Evolutionary conservation across 2,329 filamentous ascomycete genomes (phyloP).

Genomic region (Verticillium longisporum): DNA sequence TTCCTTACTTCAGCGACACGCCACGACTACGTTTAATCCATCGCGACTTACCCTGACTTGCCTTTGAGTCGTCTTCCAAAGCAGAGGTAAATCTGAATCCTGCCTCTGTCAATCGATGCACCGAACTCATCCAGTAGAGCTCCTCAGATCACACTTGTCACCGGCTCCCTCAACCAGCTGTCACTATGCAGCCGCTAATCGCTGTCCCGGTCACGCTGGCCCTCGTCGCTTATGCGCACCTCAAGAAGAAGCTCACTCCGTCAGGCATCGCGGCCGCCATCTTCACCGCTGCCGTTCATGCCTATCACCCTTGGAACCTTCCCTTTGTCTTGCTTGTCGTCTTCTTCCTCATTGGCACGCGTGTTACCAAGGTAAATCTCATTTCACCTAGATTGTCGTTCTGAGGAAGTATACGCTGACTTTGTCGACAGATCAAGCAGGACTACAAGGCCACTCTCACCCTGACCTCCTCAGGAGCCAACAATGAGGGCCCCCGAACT

Average conservation of each 20-base stretch:
- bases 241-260: conserved; percentile 58
- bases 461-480: conserved; percentile 65
- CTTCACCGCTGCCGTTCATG: conserved; percentile 48
- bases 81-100: background rate
- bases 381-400: background rate
- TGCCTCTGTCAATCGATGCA: background rate
- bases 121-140: background rate
- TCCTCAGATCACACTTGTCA: background rate
- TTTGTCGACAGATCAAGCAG: conserved; percentile 64
- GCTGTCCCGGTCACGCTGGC: conserved; percentile 51
- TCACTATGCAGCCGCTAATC: conserved; percentile 3
- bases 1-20: background rate
- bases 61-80: background rate
- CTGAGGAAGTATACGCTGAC: background rate
- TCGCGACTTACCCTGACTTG: background rate
- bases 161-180: background rate
- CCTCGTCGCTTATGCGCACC: conserved; percentile 62
- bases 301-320: conserved; percentile 87
- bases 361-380: conserved; percentile 65
- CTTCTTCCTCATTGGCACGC: conserved; percentile 82
- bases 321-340: conserved; percentile 77
- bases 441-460: conserved; percentile 78
- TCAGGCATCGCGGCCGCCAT: conserved; percentile 20
- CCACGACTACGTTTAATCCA: background rate
- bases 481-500: conserved; percentile 76